Percentiles rank a stretch among this genome's conserved stretches.
phyloP scores from a whole-genome alignment of 2,329 filamentous ascomycete species.

The Alternaria postmessia region DNA sequence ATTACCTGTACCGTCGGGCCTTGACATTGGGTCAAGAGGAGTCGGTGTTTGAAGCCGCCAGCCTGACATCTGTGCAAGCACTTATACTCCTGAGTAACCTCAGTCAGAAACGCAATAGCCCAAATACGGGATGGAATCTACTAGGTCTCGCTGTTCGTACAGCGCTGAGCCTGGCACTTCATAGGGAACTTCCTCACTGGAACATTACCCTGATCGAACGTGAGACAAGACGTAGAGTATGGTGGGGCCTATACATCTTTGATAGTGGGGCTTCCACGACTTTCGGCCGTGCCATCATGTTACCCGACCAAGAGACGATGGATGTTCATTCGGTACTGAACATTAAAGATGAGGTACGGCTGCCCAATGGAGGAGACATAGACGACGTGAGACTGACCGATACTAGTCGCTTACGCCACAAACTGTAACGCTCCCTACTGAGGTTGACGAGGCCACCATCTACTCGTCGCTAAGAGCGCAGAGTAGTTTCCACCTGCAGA shows the following conservation, averaged over 20 bases:
- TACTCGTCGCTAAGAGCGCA: constrained; percentile 33
- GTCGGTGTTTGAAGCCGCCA: constrained; percentile 35
- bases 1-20: constrained; percentile 36
- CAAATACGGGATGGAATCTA: constrained; percentile 38
- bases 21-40: constrained; percentile 36
- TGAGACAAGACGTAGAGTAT: constrained; percentile 33
- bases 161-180: constrained; percentile 35
- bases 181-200: constrained; percentile 39
- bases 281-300: constrained; percentile 35
- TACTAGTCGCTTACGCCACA: constrained; percentile 33
- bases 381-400: neutral
- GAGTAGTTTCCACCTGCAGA: constrained; percentile 35
- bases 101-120: constrained; percentile 35
- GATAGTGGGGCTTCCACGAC: constrained; percentile 39
- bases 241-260: constrained; percentile 39
- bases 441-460: constrained; percentile 28
- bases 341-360: constrained; percentile 29
- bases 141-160: constrained; percentile 36
- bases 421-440: constrained; percentile 25
- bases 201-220: constrained; percentile 37
- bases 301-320: constrained; percentile 37
- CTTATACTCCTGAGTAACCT: constrained; percentile 35
- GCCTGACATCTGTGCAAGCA: constrained; percentile 35
- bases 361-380: neutral
- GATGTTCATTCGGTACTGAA: constrained; percentile 36